phyloP scores from a whole-genome alignment of 1,284 basidiomycete species.

The Apiotrichum mycotoxinovorans region DNA sequence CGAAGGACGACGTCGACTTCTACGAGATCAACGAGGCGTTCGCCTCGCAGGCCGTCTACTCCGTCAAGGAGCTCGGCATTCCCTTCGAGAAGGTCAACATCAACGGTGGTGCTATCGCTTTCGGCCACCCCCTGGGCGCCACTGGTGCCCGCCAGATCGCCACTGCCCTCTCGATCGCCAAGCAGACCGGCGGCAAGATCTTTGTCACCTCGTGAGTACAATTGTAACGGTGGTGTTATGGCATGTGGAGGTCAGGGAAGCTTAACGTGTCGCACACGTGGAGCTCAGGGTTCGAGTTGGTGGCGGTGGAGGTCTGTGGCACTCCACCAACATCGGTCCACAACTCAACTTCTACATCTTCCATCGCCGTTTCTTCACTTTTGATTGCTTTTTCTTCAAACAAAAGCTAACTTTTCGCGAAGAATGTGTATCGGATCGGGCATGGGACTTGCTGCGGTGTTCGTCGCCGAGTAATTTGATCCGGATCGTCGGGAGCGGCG shows the following conservation, averaged over 20 bases:
- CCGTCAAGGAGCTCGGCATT: constrained; percentile 67
- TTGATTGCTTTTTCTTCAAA: not conserved
- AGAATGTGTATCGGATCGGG: constrained; percentile 90
- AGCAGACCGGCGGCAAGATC: constrained; percentile 72
- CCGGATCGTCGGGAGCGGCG: too few species aligned
- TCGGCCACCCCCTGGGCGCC: constrained; percentile 66
- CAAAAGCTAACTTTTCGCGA: not conserved
- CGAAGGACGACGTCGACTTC: constrained; percentile 77
- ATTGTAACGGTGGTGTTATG: too few species aligned
- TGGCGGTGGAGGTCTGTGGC: not conserved
- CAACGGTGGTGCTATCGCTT: constrained; percentile 83
- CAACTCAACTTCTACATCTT: not conserved
- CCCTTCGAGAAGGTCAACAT: constrained; percentile 80
- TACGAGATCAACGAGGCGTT: constrained; percentile 91
- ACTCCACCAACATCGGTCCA: too few species aligned
- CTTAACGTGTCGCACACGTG: too few species aligned
- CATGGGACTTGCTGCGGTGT: constrained; percentile 62
- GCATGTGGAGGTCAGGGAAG: too few species aligned
- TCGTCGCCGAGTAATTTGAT: constrained; percentile 44
- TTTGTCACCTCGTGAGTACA: constrained; percentile 65
- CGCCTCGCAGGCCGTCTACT: constrained; percentile 82
- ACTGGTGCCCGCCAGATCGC: constrained; percentile 84
- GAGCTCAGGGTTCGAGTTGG: not conserved
- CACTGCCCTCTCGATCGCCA: constrained; percentile 77
- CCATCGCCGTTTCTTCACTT: not conserved